These are phyloP conservation scores for Neopestalotiopsis rosae DNA, from an alignment of 2,329 filamentous ascomycete genomes.

Conservation along the genomic window DNA sequence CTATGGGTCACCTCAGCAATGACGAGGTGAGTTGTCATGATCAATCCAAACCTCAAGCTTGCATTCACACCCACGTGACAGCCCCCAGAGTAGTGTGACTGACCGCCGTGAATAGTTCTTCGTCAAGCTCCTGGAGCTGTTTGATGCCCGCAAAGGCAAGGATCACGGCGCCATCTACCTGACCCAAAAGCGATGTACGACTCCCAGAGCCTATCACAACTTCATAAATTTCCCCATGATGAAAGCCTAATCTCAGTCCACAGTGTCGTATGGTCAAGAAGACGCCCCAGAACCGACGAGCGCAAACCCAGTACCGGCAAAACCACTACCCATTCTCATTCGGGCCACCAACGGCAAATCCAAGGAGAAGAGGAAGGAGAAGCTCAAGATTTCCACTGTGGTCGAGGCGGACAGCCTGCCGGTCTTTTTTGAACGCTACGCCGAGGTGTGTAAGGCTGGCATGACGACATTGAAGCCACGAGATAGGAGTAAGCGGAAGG, in stretches of 20 bases:
- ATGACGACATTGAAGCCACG: slow-evolving; percentile 93
- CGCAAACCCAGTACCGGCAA: slow-evolving; percentile 61
- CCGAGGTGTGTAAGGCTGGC: slow-evolving; percentile 86
- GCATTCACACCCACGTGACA: no score
- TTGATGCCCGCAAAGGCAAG: slow-evolving; percentile 69
- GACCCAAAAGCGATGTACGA: slow-evolving; percentile 76
- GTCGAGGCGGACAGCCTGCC: slow-evolving; percentile 80
- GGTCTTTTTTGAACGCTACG: slow-evolving; percentile 82
- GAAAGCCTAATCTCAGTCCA: not conserved
- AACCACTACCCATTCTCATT: slow-evolving; percentile 75
- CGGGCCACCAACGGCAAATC: slow-evolving; percentile 83
- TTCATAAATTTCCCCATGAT: not conserved
- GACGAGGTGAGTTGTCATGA: slow-evolving; percentile 57
- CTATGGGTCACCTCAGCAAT: slow-evolving; percentile 60
- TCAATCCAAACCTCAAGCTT: not conserved
- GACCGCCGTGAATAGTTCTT: slow-evolving; percentile 67
- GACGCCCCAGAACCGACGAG: slow-evolving; percentile 47
- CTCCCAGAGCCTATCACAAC: slow-evolving; percentile 15
- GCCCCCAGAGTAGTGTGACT: not conserved
- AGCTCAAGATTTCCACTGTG: slow-evolving; percentile 83
- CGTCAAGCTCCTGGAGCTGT: slow-evolving; percentile 68
- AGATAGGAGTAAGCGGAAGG: slow-evolving; percentile 86
- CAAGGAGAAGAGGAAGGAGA: slow-evolving; percentile 59
- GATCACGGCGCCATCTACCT: slow-evolving; percentile 77
- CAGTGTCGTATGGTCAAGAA: slow-evolving; percentile 50